These are phyloP conservation scores for Wilcoxina mikolae DNA, from an alignment of 495 filamentous ascomycete genomes.

Conservation along the genomic window DNA sequence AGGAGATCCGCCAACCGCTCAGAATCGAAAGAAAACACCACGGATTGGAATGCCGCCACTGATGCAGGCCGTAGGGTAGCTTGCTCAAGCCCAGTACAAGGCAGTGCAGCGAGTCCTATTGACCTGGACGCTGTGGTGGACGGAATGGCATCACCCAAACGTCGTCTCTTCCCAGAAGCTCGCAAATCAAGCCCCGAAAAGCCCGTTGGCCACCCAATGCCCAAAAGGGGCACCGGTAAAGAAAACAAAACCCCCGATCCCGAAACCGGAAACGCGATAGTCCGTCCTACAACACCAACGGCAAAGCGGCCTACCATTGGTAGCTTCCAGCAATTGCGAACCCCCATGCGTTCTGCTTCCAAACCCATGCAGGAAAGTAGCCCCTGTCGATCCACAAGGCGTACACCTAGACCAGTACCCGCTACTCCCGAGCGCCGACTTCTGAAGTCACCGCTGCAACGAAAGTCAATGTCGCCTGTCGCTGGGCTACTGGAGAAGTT, in stretches of 20 bases:
- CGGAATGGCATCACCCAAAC: conserved; percentile 41
- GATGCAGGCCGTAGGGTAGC: conserved; percentile 48
- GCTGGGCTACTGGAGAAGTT: conserved; percentile 25
- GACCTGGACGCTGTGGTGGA: conserved; percentile 47
- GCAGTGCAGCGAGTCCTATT: conserved; percentile 52
- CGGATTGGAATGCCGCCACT: conserved; percentile 40
- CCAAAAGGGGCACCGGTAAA: conserved; percentile 30
- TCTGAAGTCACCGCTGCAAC: conserved; percentile 5
- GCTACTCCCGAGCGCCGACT: conserved; percentile 13
- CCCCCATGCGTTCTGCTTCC: conserved; percentile 12
- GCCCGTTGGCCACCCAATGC: conserved; percentile 20
- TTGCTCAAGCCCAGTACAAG: conserved; percentile 53
- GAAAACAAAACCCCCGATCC: conserved; percentile 34
- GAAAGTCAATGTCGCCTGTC: conserved; percentile 17
- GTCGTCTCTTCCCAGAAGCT: conserved; percentile 55
- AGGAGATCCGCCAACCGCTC: conserved; percentile 22
- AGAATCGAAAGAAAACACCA: conserved; percentile 24
- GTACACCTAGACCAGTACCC: conserved; percentile 3
- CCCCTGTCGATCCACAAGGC: conserved; percentile 12
- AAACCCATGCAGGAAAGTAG: conserved; percentile 9
- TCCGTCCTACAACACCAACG: conserved; percentile 36
- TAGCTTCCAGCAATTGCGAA: conserved; percentile 7
- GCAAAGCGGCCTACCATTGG: conserved; percentile 37
- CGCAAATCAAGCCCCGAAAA: conserved; percentile 11
- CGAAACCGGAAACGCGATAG: not conserved